These are phyloP conservation scores for Patellaria atrata DNA, from an alignment of 495 filamentous ascomycete species.

Conservation along the genomic window DNA sequence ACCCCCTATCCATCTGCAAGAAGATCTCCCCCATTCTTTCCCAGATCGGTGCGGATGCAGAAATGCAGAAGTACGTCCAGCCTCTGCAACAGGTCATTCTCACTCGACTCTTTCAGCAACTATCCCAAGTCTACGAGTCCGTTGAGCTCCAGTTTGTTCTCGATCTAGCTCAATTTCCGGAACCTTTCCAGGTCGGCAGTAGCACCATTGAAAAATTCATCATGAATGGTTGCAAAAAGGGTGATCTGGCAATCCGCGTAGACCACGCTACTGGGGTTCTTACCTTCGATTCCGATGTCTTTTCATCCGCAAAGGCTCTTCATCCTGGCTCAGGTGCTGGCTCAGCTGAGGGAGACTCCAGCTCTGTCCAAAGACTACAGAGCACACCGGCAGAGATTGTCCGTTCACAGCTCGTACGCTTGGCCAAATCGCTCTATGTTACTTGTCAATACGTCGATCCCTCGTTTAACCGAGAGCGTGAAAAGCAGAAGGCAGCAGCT, in stretches of 20 bases:
- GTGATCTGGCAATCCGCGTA: conserved; percentile 89
- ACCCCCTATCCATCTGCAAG: conserved; percentile 95
- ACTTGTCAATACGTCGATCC: conserved; percentile 94
- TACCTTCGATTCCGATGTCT: conserved; percentile 95
- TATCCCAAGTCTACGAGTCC: conserved; percentile 97
- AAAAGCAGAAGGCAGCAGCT: conserved; percentile 65
- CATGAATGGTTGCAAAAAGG: conserved; percentile 99
- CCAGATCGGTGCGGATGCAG: conserved; percentile 84
- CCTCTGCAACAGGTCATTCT: conserved; percentile 97
- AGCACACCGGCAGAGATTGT: conserved; percentile 97
- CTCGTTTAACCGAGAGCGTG: conserved; percentile 61
- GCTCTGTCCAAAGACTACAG: conserved; percentile 85
- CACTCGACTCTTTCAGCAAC: conserved; percentile 93
- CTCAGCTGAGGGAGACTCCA: conserved; percentile 73
- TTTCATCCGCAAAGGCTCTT: conserved; percentile 88
- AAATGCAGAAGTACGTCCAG: conserved; percentile 91
- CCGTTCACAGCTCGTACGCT: conserved; percentile 78
- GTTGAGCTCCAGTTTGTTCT: conserved; percentile 91
- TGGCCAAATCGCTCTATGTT: conserved; percentile 80
- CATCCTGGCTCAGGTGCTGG: conserved; percentile 74
- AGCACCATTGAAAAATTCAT: conserved; percentile 98
- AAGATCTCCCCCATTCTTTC: conserved; percentile 94
- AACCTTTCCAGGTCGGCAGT: conserved; percentile 85
- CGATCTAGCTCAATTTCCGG: conserved; percentile 86
- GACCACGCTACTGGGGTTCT: conserved; percentile 88